Percentiles rank a stretch among this genome's conserved stretches.
phyloP scores from a whole-genome alignment of 768 basidiomycete genomes.

The Mycena pura region DNA sequence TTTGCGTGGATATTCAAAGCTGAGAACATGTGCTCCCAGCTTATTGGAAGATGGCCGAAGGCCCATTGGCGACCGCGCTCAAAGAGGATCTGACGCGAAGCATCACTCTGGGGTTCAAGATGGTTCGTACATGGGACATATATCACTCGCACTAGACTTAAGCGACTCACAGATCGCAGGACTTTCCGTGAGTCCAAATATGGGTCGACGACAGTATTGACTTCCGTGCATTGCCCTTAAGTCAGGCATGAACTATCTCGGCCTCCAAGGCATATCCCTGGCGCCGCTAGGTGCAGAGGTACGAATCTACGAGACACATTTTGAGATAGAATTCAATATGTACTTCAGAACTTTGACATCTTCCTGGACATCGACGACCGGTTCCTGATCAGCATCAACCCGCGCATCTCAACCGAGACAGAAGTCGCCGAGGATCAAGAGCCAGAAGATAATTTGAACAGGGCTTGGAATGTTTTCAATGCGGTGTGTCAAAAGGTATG shows the following conservation, averaged over 20 bases:
- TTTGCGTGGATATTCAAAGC: background rate
- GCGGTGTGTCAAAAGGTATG: conserved; percentile 2
- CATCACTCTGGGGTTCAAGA: conserved; percentile 3
- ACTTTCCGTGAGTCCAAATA: background rate
- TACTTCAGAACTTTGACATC: background rate
- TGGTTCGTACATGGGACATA: background rate
- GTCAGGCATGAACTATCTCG: conserved; percentile 6
- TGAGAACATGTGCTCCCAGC: background rate
- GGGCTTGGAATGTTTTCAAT: conserved; percentile 2
- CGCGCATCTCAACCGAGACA: background rate
- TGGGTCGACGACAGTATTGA: background rate
- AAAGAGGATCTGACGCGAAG: background rate
- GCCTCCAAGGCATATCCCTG: background rate
- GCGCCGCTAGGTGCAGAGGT: background rate
- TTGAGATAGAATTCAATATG: background rate
- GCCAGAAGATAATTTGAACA: background rate
- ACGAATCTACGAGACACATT: background rate
- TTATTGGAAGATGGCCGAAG: background rate
- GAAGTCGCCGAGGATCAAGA: background rate
- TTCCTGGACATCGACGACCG: conserved; percentile 10
- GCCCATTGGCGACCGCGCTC: background rate
- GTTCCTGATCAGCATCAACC: background rate
- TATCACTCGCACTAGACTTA: background rate
- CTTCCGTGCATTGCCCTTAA: background rate
- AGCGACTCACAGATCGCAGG: conserved; percentile 7